Evolutionary conservation across 2,329 filamentous ascomycete species (phyloP).

Genomic region (Hirsutella minnesotensis): DNA sequence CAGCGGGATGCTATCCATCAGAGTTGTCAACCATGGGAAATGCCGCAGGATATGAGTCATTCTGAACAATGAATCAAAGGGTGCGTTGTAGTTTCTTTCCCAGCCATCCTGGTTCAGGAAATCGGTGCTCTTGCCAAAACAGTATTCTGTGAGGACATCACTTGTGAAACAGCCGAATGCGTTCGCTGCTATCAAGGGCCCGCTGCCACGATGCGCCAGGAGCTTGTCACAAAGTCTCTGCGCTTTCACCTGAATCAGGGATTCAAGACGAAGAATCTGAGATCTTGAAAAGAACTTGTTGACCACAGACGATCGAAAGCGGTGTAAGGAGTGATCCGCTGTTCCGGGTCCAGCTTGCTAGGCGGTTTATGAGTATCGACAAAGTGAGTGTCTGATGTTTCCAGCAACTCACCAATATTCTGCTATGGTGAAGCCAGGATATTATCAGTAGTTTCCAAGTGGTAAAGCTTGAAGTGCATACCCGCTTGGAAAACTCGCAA

Average conservation of each 20-base stretch:
- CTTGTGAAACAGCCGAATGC: slow-evolving; percentile 23
- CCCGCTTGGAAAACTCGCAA: too few species aligned
- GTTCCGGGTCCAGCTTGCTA: too few species aligned
- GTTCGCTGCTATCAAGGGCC: not conserved
- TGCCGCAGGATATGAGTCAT: not conserved
- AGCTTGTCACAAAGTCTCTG: slow-evolving; percentile 18
- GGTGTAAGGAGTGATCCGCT: too few species aligned
- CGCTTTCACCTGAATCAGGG: slow-evolving; percentile 12
- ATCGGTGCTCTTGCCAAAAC: slow-evolving; percentile 18
- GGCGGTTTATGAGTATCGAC: too few species aligned
- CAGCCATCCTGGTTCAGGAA: not conserved
- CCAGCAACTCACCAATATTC: too few species aligned
- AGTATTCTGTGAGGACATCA: slow-evolving; percentile 20
- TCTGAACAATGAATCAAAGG: not conserved
- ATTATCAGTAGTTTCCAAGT: too few species aligned
- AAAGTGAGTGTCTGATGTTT: too few species aligned
- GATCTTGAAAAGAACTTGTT: slow-evolving; percentile 18
- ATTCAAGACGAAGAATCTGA: slow-evolving; percentile 17
- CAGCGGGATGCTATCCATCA: not conserved
- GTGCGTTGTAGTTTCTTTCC: not conserved
- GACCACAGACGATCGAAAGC: slow-evolving; percentile 12
- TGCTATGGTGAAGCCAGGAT: too few species aligned
- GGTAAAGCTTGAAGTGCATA: too few species aligned
- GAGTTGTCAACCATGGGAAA: not conserved
- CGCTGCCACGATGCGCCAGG: not conserved